Conservation (phyloP, 345 rosid species). For the Hirschfeldia incana region DNA sequence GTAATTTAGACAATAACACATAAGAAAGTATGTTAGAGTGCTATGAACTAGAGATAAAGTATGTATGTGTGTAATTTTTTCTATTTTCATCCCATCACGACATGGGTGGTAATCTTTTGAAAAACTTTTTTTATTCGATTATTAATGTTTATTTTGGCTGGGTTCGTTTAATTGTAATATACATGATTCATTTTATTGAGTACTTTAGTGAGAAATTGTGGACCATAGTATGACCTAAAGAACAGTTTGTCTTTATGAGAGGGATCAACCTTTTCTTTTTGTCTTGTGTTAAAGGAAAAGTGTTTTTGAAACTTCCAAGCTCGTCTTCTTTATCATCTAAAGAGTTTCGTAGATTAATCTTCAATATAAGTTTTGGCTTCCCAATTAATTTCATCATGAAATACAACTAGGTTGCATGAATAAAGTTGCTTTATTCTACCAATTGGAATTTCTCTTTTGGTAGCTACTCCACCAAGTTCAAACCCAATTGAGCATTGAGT, state of each 20-base stretch:
- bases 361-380: slow-evolving; percentile 23
- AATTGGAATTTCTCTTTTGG: slow-evolving; percentile 21
- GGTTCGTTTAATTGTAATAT: background rate
- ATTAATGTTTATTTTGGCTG: background rate
- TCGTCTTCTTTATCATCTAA: slow-evolving; percentile 1
- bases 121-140: background rate
- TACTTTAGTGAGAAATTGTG: background rate
- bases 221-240: background rate
- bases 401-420: slow-evolving; percentile 28
- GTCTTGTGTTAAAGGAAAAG: background rate
- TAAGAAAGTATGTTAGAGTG: too few relatives aligned
- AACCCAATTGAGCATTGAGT: slow-evolving; percentile 20
- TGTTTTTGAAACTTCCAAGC: background rate
- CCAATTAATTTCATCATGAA: slow-evolving; percentile 25
- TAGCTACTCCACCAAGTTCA: slow-evolving; percentile 6
- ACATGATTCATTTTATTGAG: background rate
- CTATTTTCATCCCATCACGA: background rate
- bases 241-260: slow-evolving; percentile 6
- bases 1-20: too few relatives aligned
- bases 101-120: background rate
- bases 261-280: background rate
- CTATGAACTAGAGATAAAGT: too few relatives aligned
- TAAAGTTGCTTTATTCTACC: slow-evolving; percentile 22
- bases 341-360: slow-evolving; percentile 12
- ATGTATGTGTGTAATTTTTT: too few relatives aligned